Percentiles rank a stretch among this genome's conserved stretches.
phyloP scores from a whole-genome alignment of 257 asterid species.

The Nicotiana paniculata region DNA sequence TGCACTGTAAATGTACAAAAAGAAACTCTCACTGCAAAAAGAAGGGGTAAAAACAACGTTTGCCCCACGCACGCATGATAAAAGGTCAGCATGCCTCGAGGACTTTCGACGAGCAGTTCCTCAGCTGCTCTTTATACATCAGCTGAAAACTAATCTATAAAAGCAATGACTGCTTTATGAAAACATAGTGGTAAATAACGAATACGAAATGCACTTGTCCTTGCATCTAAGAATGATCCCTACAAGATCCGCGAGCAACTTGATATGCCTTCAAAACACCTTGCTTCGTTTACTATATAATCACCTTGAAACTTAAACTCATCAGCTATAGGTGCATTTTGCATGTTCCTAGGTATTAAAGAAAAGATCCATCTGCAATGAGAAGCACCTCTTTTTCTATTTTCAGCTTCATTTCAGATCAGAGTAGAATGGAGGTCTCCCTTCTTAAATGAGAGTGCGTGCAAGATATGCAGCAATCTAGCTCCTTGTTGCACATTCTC shows the following conservation, averaged over 20 bases:
- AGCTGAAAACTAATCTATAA: conserved; percentile 9
- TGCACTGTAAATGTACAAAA: background rate
- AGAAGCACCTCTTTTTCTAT: background rate
- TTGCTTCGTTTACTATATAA: background rate
- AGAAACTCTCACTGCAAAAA: background rate
- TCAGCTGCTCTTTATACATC: conserved; percentile 5
- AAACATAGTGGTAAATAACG: background rate
- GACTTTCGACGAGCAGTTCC: conserved; percentile 1
- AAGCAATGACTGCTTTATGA: background rate
- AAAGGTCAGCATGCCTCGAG: conserved; percentile 24
- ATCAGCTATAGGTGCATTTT: background rate
- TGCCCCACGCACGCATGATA: conserved; percentile 15
- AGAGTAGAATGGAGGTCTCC: background rate
- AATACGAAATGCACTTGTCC: background rate
- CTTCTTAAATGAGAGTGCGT: background rate
- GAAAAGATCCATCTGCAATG: background rate
- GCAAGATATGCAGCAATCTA: background rate
- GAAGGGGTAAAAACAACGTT: background rate
- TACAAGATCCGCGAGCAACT: background rate
- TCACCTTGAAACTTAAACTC: background rate
- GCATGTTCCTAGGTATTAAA: background rate
- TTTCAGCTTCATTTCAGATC: background rate
- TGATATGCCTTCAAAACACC: background rate
- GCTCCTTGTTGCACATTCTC: background rate
- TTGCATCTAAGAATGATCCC: background rate